Evolutionary conservation across 345 rosid species (phyloP).

Genomic region (Geranium brycei): DNA sequence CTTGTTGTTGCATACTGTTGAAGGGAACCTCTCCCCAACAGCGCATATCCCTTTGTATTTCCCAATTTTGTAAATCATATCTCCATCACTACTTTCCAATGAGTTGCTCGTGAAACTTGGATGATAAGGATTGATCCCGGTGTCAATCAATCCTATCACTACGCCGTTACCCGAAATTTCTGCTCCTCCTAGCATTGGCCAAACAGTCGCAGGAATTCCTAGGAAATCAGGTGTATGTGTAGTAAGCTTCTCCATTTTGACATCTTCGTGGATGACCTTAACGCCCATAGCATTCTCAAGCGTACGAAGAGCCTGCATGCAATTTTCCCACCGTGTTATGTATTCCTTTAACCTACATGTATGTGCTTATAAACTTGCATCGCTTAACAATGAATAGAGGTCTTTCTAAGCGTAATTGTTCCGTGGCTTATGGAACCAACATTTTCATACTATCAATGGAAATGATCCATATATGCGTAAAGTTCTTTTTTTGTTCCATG

Average conservation of each 20-base stretch:
- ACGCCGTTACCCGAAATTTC: conserved; percentile 26
- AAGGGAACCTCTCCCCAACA: conserved; percentile 23
- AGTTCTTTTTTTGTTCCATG: too few relatives aligned
- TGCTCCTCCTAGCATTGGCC: conserved; percentile 33
- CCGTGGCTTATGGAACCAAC: background rate
- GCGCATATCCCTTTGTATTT: conserved; percentile 32
- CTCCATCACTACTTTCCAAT: conserved; percentile 1
- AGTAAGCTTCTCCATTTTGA: conserved; percentile 32
- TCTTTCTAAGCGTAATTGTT: background rate
- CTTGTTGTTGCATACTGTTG: conserved; percentile 28
- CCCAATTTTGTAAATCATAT: background rate
- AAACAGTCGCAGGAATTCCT: conserved; percentile 24
- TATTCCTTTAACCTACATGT: too few relatives aligned
- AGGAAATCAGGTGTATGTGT: conserved; percentile 33
- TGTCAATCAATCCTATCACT: conserved; percentile 36
- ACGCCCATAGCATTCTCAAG: conserved; percentile 24
- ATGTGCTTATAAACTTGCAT: too few relatives aligned
- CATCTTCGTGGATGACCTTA: conserved; percentile 26
- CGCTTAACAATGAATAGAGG: background rate
- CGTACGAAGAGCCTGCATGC: conserved; percentile 15
- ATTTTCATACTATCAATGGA: background rate
- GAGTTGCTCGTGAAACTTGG: conserved; percentile 26
- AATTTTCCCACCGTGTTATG: background rate
- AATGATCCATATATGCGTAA: background rate
- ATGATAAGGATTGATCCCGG: conserved; percentile 36